Percentiles rank a stretch among this genome's conserved stretches.
These are phyloP conservation scores for Rubus idaeus DNA, from an alignment of 306 rosid genomes.

Conservation along the genomic window DNA sequence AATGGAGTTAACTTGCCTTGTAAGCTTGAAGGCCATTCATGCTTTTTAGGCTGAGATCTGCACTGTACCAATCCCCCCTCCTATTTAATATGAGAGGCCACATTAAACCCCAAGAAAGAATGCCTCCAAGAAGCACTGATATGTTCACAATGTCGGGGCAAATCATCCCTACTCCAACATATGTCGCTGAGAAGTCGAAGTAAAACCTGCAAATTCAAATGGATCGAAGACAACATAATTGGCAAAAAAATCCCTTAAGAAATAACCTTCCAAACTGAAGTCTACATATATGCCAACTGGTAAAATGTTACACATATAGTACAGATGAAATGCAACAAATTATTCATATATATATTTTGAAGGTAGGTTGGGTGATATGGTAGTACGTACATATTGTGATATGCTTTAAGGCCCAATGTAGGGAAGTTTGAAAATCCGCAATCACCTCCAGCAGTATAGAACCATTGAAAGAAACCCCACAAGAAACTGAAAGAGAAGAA, in stretches of 20 bases:
- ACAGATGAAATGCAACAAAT: background rate
- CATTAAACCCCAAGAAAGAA: background rate
- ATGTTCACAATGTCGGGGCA: background rate
- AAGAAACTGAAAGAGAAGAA: slow-evolving; percentile 51
- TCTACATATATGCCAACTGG: too few species aligned
- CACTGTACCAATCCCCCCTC: slow-evolving; percentile 42
- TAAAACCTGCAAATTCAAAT: slow-evolving; percentile 14
- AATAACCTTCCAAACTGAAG: background rate
- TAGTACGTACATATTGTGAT: slow-evolving; percentile 20
- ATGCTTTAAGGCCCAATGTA: slow-evolving; percentile 44
- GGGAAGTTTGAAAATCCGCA: slow-evolving; percentile 47
- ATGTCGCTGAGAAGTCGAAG: background rate
- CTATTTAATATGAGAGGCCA: slow-evolving; percentile 37
- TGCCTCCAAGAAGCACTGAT: background rate
- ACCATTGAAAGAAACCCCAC: slow-evolving; percentile 59
- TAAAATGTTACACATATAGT: background rate
- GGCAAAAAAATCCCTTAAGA: background rate
- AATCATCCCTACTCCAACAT: background rate
- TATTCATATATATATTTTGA: background rate
- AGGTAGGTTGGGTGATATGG: background rate
- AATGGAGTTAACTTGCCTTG: slow-evolving; percentile 29
- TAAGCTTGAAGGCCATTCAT: slow-evolving; percentile 49
- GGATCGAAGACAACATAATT: background rate
- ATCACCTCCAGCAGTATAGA: slow-evolving; percentile 32
- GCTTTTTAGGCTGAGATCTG: slow-evolving; percentile 17